A percentile compares a stretch with the other conserved stretches of the same genome.
These are phyloP conservation scores for Tephrocybe sp. DNA, from an alignment of 768 basidiomycete genomes.

Conservation along the genomic window DNA sequence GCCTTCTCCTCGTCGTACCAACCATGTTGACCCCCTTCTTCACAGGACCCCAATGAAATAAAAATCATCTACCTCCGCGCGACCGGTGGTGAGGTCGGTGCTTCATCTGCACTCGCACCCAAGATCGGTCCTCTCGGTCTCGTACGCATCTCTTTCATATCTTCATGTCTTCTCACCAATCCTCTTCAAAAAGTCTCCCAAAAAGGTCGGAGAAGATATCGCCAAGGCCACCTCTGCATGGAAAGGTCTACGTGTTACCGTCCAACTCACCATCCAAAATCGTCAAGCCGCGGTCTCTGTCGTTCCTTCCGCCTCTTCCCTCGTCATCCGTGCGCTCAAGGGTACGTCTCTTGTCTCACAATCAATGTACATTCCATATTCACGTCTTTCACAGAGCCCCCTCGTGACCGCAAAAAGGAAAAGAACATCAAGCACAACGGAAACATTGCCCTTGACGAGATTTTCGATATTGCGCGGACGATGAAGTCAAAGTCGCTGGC, in stretches of 20 bases:
- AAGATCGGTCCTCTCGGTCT: conserved; percentile 99
- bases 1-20: neutral
- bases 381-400: conserved; percentile 66
- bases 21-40: conserved; percentile 6
- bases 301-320: conserved; percentile 94
- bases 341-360: conserved; percentile 53
- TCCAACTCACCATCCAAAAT: conserved; percentile 99
- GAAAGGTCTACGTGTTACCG: conserved; percentile 99
- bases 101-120: conserved; percentile 95
- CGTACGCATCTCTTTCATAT: conserved; percentile 47
- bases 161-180: conserved; percentile 15
- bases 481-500: conserved; percentile 94
- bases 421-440: conserved; percentile 99
- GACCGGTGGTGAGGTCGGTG: conserved; percentile 99
- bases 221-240: conserved; percentile 97
- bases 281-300: conserved; percentile 97
- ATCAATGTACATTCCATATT: conserved; percentile 1
- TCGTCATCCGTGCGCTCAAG: conserved; percentile 98
- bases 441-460: conserved; percentile 91
- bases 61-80: conserved; percentile 99
- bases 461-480: conserved; percentile 92
- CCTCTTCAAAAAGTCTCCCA: conserved; percentile 80
- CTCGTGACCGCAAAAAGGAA: conserved; percentile 99
- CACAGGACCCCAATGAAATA: conserved; percentile 92
- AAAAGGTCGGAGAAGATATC: conserved; percentile 99